A percentile compares a stretch with the other conserved stretches of the same genome.
Evolutionary conservation across 139 green algal species (phyloP).

Genomic region (Chlorella sp.): DNA sequence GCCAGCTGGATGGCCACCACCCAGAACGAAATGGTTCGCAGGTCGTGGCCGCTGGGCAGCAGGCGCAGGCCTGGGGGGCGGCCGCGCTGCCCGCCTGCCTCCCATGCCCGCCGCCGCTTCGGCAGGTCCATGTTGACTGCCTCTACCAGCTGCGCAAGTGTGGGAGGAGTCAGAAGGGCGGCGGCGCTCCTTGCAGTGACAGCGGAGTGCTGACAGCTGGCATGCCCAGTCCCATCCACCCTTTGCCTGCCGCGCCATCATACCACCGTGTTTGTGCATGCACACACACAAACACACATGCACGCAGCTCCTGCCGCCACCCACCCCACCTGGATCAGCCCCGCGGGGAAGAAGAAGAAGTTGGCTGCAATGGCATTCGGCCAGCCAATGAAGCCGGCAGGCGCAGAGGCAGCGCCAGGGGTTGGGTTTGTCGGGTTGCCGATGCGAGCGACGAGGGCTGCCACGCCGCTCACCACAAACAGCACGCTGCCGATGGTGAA

Average conservation of each 20-base stretch:
- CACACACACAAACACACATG: neutral
- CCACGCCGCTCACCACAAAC: constrained; percentile 3
- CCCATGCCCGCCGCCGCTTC: neutral
- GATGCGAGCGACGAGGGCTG: neutral
- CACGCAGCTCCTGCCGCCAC: neutral
- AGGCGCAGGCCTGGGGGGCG: neutral
- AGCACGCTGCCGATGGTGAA: constrained; percentile 8
- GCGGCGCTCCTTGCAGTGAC: too few relatives aligned
- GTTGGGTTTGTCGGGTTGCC: neutral
- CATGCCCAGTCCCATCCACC: too few relatives aligned
- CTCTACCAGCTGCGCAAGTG: neutral
- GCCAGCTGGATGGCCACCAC: neutral
- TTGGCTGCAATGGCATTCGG: neutral
- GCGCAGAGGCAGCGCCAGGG: neutral
- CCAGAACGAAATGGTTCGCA: neutral
- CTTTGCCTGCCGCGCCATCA: too few relatives aligned
- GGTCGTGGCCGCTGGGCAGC: neutral
- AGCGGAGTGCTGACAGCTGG: too few relatives aligned
- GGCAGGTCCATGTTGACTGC: constrained; percentile 4
- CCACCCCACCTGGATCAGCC: neutral
- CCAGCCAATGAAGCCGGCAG: neutral
- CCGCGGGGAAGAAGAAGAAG: constrained; percentile 19
- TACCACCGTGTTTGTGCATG: neutral
- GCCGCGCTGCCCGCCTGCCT: neutral
- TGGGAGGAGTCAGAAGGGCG: too few relatives aligned